Base-by-base conservation (phyloP, 2,329 filamentous ascomycete species). In the Neopestalotiopsis sp. region DNA sequence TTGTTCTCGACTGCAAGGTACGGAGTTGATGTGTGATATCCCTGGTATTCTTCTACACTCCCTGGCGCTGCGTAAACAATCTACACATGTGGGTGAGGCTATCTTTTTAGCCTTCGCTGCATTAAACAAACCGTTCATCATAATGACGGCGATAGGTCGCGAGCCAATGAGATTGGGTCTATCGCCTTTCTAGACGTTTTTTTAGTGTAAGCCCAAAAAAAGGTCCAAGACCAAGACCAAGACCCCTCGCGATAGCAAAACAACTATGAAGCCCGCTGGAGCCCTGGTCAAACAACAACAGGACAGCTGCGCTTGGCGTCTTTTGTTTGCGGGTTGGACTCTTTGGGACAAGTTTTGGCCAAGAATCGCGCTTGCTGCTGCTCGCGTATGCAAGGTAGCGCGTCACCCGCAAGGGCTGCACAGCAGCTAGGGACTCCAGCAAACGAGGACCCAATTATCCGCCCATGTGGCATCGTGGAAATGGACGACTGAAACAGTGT, bases 381-480 rank as follows among this genome's bases (percentile, higher is more conserved):
- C 14, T 52, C 45, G 45, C 45, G 45, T 52, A 38, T 38, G 34
- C 34, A 38, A 6, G 34, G 34, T 7, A 52, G 45, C 45, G 45
- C 45, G 45, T 52, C 45, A n/a, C 45, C 45, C 45, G 14, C 45
- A 52, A 52, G 45, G 45, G 45, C 34, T 10, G 10, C 34, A 38
- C 34, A 38, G 34, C 10, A 38, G 34, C 45, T 52, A 17, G 45
- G 17, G 17, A n/a, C 32, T 14, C 17, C 30, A 38, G 17, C 34
- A 9, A 20, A 62, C 32, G 28, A 59, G 5, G 30, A 17, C 59
- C 30, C 59, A 62, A 20, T 20, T 34, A 38, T 34, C 34, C 32
- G 59, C 34, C 59, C 59, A 62, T 62, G 59, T 62, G 59, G 59
- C 59, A 62, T 62, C 34, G 28, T 34, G 12, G 32, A 62, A 62